Evolutionary conservation across 163 green algal genomes (phyloP), one percentile per base, ranked within the genome.

Genomic region (Coccomyxa subellipsoidea): DNA sequence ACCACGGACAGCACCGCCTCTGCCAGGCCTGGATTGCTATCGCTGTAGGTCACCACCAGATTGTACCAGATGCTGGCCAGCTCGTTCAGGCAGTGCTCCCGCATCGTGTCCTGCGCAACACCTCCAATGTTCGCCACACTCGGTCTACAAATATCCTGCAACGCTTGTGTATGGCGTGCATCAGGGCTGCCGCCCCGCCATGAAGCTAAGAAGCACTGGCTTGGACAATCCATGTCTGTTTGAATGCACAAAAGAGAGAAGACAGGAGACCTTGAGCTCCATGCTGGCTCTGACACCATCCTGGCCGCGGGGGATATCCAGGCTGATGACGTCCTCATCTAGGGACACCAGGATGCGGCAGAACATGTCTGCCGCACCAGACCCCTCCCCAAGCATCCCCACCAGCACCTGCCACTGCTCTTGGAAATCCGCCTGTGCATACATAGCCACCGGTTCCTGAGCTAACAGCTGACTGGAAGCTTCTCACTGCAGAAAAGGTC

Each of bases 71-170:
- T 83, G 34, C 83, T 77, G 6, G 84, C 81, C n/a, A 96, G 77
- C 47, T 92, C 85, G 34, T 3, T 34, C 35, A 95, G 90, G 82
- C 90, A 94, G 69, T 88, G 85, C 80, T 98, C 94, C 4, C 96
- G 90, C 95, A 99, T 98, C 71, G 89, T 89, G 85, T 99, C 96
- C 89, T 99, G 98, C 53, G 98, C 88, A 53, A 31, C 70, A 73
- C 4, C 23, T 18, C 23, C 47, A 59, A 2, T 54, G 39, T 23
- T 54, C 8, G 8, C 39, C 39, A 54, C 8, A 54, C 8, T n/a
- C n/a, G n/a, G n/a, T n/a, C n/a, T n/a, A n/a, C n/a, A n/a, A n/a
- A n/a, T n/a, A n/a, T n/a, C n/a, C n/a, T n/a, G n/a, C n/a, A n/a
- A n/a, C n/a, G n/a, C n/a, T n/a, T n/a, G n/a, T n/a, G n/a, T n/a